These are phyloP conservation scores for Capsicum pubescens DNA, from an alignment of 257 asterid species.

Conservation along the genomic window DNA sequence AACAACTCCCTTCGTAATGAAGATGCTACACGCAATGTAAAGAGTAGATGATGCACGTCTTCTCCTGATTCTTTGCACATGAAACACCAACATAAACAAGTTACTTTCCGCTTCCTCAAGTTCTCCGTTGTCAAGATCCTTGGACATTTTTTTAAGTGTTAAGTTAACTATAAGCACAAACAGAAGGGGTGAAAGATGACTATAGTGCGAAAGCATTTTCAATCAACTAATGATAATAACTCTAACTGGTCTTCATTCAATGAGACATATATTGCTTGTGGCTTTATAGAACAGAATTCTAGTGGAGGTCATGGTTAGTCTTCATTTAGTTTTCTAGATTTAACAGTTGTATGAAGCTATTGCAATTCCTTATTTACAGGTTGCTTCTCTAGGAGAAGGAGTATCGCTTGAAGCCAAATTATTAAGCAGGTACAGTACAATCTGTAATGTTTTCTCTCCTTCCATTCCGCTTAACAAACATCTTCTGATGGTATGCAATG, in stretches of 20 bases:
- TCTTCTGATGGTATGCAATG: constrained; percentile 46
- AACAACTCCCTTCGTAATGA: too few species aligned
- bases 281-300: not conserved
- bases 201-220: not conserved
- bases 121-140: too few species aligned
- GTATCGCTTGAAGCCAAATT: constrained; percentile 95
- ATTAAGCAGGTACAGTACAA: constrained; percentile 77
- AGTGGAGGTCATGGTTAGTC: constrained; percentile 23
- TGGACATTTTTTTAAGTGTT: not conserved
- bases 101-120: too few species aligned
- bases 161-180: not conserved
- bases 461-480: constrained; percentile 31
- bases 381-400: constrained; percentile 97
- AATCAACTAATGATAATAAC: constrained; percentile 10
- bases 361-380: constrained; percentile 51
- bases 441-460: constrained; percentile 33
- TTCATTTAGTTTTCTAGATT: constrained; percentile 5
- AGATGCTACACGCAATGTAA: too few species aligned
- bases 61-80: too few species aligned
- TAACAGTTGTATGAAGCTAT: constrained; percentile 14
- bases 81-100: too few species aligned
- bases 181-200: not conserved
- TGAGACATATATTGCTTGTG: not conserved
- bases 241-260: not conserved
- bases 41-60: too few species aligned